Evolutionary conservation across 2,329 filamentous ascomycete species (phyloP).

Genomic region (Xylaria multiplex): DNA sequence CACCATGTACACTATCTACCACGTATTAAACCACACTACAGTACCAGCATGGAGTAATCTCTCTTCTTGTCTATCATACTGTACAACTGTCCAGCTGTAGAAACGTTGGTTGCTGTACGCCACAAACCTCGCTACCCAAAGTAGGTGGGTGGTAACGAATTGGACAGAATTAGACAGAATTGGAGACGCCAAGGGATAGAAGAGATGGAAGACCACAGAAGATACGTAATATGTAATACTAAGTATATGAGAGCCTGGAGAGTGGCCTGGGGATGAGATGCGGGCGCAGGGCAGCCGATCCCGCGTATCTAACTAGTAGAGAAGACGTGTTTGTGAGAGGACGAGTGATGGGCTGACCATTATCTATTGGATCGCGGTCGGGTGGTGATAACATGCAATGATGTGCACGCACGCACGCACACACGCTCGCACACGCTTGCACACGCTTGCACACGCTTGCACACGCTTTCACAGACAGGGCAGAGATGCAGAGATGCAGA

Average conservation of each 20-base stretch:
- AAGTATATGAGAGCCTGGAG: background rate
- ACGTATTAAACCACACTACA: background rate
- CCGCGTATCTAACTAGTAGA: background rate
- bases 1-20: constrained; percentile 3
- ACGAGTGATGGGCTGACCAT: background rate
- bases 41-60: constrained; percentile 13
- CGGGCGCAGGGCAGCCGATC: too few relatives aligned
- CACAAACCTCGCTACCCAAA: constrained; percentile 19
- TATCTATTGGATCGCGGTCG: background rate
- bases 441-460: too few relatives aligned
- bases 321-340: background rate
- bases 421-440: background rate
- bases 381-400: constrained; percentile 8
- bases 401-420: background rate
- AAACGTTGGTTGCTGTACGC: constrained; percentile 19
- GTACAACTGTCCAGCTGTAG: constrained; percentile 13
- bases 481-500: background rate
- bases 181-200: constrained; percentile 34
- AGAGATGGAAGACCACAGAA: constrained; percentile 19
- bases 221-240: constrained; percentile 3
- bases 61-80: constrained; percentile 11
- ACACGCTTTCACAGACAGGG: background rate
- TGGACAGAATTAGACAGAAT: too few relatives aligned
- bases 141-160: constrained; percentile 27
- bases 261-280: too few relatives aligned